Base-by-base conservation (phyloP, 1,284 basidiomycete genomes). In the Apiotrichum sp. region DNA sequence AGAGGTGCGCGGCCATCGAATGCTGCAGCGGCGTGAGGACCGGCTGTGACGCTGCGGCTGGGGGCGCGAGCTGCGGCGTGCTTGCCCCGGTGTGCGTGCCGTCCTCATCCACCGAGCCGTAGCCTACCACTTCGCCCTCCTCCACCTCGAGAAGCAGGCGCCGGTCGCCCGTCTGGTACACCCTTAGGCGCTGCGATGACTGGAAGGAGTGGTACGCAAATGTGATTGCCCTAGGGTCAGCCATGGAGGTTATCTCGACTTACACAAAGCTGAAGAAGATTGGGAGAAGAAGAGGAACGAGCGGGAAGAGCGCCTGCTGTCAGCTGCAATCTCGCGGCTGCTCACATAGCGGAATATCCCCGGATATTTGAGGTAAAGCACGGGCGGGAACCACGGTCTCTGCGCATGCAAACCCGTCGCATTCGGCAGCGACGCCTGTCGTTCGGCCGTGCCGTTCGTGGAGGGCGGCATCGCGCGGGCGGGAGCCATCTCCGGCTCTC, bases 331-430 rank as follows among this genome's bases (percentile, higher is more conserved):
- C 5, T 38, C 16, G 38, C 14, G 22, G 22, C 22, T 6, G 62
- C 67, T 62, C 53, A 73, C 70, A 58, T 72, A 70, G 42, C 65
- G 65, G 43, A 72, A 63, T 3, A 68, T 65, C 42, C 59, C 65
- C 8, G 58, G 61, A 13, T 59, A 58, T 2, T 59, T 61, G 3
- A 69, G 50, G 48, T 66, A 61, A 43, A 73, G 65, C 33, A 70
- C 41, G 1, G 69, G 70, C 4, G 72, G 72, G 22, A 71, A 47
- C 13, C 46, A 42, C 38, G 65, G 68, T 40, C 62, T 52, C 14
- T 50, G 42, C 9, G 10, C 32, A n/a, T 13, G 38, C 13, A 41
- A 32, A 2, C 45, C 52, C 6, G 38, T 16, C 4, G 44, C 22
- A 1, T 54, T 47, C 31, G 52, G 22, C 22, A 22, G 22, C 22